phyloP scores from a whole-genome alignment of 2,329 filamentous ascomycete genomes.

The Pseudodiploospora longispora region DNA sequence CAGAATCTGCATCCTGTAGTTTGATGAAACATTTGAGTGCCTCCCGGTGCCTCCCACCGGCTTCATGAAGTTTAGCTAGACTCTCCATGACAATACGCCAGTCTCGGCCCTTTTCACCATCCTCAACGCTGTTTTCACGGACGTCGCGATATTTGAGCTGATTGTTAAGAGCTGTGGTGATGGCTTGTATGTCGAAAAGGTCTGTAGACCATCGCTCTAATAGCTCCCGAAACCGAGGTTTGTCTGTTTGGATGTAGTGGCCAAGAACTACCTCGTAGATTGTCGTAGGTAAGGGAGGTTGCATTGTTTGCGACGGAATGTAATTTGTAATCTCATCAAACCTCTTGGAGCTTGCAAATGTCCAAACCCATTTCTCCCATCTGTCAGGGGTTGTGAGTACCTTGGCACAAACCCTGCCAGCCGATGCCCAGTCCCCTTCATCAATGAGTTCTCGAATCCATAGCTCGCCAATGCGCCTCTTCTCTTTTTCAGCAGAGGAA shows the following conservation, averaged over 20 bases:
- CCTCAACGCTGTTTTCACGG: conserved; percentile 66
- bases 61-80: conserved; percentile 76
- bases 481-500: conserved; percentile 73
- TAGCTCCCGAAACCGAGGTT: conserved; percentile 66
- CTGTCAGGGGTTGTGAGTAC: conserved; percentile 70
- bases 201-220: conserved; percentile 79
- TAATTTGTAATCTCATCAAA: conserved; percentile 85
- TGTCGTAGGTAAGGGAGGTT: conserved; percentile 68
- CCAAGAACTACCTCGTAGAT: conserved; percentile 86
- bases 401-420: conserved; percentile 73
- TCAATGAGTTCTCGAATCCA: conserved; percentile 85
- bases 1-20: conserved; percentile 83
- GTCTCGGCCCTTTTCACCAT: conserved; percentile 64
- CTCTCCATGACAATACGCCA: conserved; percentile 87
- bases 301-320: conserved; percentile 70
- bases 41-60: conserved; percentile 71
- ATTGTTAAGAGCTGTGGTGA: conserved; percentile 73
- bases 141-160: conserved; percentile 72
- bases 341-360: conserved; percentile 75
- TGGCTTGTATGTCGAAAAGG: conserved; percentile 68
- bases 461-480: conserved; percentile 80
- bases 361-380: conserved; percentile 96
- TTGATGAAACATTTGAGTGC: conserved; percentile 84
- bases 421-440: conserved; percentile 64
- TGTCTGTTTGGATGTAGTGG: conserved; percentile 77